Evolutionary conservation across 768 basidiomycete species (phyloP), one percentile per base, ranked within the genome.

Genomic region (Lepiota brunneoincarnata): DNA sequence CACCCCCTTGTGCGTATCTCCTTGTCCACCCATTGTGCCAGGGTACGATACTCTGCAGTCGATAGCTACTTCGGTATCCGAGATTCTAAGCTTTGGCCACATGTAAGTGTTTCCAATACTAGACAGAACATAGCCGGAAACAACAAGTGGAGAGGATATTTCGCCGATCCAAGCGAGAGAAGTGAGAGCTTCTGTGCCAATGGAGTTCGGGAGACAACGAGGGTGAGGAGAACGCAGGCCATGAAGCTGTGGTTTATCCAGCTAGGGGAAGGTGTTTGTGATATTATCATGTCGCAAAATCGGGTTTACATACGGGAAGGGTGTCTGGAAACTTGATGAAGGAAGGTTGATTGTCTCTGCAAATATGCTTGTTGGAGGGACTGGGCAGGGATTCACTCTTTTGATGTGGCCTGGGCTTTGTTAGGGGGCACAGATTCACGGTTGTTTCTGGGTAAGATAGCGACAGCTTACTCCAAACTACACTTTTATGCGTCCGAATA

Each of bases 161-260:
- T 63, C 59, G 12, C 69, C 69, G 3, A 64, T 69, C 69, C 69
- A 70, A 40, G 69, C 66, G 0, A 69, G 59, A 18, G 67, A 65
- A 26, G 65, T 65, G 10, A 70, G 57, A n/a, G 63, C 64, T 36
- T 63, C 63, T 10, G 69, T 70, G 28, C 64, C 60, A 20, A 67
- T 61, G 41, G 59, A 61, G 23, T 62, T 57, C 6, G 63, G 58
- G 4, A 63, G 38, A 9, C 57, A 61, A 15, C 49, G 57, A 24
- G 64, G 63, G n/a, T 63, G 61, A 15, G 65, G 64, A 6, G 51
- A 45, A 26, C 42, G 42, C 21, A 53, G 17, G 6, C 51, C 51
- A 45, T 53, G 51, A n/a, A 45, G 42, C 20, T 53, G 51, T 5
- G 51, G 36, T 26, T 37, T 24, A 17, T 38, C 37, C 11, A 45